These are phyloP conservation scores for Keithomyces neogunnii DNA, from an alignment of 2,329 filamentous ascomycete species.

Conservation along the genomic window DNA sequence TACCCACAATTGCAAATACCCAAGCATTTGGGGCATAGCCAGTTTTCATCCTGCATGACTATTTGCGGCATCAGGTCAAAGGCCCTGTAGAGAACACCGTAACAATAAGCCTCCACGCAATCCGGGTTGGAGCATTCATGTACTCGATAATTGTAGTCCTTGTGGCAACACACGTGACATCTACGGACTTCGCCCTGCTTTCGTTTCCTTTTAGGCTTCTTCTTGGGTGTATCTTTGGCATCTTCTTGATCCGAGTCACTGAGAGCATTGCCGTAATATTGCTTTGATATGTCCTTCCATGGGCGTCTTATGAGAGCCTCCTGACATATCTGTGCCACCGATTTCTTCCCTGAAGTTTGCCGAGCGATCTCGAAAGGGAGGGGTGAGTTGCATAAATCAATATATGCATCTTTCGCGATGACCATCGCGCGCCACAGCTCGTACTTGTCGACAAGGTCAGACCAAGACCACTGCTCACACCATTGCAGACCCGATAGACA, in stretches of 20 bases:
- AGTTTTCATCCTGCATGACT: constrained; percentile 71
- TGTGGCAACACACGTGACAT: constrained; percentile 79
- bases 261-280: constrained; percentile 37
- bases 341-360: constrained; percentile 60
- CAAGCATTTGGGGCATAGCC: constrained; percentile 82
- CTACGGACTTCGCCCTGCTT: constrained; percentile 46
- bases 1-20: constrained; percentile 79
- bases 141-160: constrained; percentile 77
- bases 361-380: constrained; percentile 63
- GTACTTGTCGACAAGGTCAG: constrained; percentile 66
- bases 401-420: constrained; percentile 60
- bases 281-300: constrained; percentile 71
- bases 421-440: constrained; percentile 77
- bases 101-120: constrained; percentile 77
- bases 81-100: constrained; percentile 82
- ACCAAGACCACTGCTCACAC: constrained; percentile 91
- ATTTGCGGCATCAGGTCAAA: constrained; percentile 84
- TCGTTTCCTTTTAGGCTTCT: constrained; percentile 46
- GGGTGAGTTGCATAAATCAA: constrained; percentile 58
- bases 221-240: constrained; percentile 50
- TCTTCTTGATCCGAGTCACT: constrained; percentile 50
- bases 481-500: constrained; percentile 81
- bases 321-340: constrained; percentile 88
- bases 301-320: constrained; percentile 73
- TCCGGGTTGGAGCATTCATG: constrained; percentile 63